phyloP scores from a whole-genome alignment of 805 yeast genomes.

The Yarrowia phangngaensis region DNA sequence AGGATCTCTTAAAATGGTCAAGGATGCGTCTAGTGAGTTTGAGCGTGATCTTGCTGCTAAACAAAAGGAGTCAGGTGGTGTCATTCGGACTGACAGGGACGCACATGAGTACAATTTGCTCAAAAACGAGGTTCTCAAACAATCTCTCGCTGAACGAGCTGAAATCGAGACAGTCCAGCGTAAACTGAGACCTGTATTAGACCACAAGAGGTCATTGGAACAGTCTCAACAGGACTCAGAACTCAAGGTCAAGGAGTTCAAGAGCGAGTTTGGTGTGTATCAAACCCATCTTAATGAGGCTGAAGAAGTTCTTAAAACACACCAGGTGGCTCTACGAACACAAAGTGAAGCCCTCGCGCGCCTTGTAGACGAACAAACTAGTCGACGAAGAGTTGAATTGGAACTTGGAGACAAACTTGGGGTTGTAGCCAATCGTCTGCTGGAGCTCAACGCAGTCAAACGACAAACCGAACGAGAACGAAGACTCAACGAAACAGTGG shows the following conservation, averaged over 20 bases:
- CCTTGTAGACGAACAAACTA: conserved; percentile 33
- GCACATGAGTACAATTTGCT: conserved; percentile 21
- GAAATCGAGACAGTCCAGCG: conserved; percentile 30
- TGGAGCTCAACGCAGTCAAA: conserved; percentile 70
- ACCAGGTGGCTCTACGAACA: conserved; percentile 28
- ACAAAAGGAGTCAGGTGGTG: conserved; percentile 19
- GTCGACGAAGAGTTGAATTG: conserved; percentile 45
- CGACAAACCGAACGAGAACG: conserved; percentile 71
- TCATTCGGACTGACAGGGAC: neutral
- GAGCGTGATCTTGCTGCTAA: conserved; percentile 28
- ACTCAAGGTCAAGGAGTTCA: conserved; percentile 27
- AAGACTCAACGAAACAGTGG: conserved; percentile 66
- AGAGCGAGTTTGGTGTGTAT: conserved; percentile 28
- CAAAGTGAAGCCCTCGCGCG: conserved; percentile 33
- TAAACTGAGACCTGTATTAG: conserved; percentile 14
- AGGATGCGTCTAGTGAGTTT: conserved; percentile 28
- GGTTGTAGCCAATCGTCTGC: conserved; percentile 56
- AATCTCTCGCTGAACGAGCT: conserved; percentile 27
- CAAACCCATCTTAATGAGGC: conserved; percentile 25
- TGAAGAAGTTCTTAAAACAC: conserved; percentile 30
- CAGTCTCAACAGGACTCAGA: conserved; percentile 15
- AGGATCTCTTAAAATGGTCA: conserved; percentile 14
- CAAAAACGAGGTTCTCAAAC: conserved; percentile 22
- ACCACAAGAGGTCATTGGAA: conserved; percentile 24
- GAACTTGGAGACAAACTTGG: conserved; percentile 62